Conservation (phyloP, 805 yeast genomes). For the Blastobotrys attinorum region DNA sequence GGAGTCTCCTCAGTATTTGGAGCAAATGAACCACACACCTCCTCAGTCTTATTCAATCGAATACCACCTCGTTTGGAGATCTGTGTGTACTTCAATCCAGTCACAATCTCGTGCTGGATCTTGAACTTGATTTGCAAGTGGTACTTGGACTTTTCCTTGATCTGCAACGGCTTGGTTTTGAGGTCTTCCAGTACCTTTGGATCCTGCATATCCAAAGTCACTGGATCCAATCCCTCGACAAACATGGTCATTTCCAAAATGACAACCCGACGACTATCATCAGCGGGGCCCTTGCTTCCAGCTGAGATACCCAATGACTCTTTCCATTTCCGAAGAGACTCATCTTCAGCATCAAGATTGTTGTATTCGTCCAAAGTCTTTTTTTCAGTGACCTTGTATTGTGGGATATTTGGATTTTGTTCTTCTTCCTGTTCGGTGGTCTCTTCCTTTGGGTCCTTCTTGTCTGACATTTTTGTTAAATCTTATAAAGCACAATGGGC, state of each 20-base stretch:
- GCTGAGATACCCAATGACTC: constrained; percentile 68
- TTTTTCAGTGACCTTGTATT: constrained; percentile 53
- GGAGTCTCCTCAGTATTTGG: constrained; percentile 82
- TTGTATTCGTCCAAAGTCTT: constrained; percentile 80
- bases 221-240: constrained; percentile 63
- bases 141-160: constrained; percentile 73
- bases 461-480: neutral
- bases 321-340: constrained; percentile 86
- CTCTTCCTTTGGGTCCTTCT: neutral
- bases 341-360: constrained; percentile 81
- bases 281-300: constrained; percentile 56
- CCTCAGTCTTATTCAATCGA: constrained; percentile 76
- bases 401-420: constrained; percentile 1
- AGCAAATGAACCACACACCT: constrained; percentile 84
- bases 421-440: constrained; percentile 5
- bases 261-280: constrained; percentile 71
- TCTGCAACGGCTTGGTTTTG: constrained; percentile 58
- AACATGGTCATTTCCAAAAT: constrained; percentile 65
- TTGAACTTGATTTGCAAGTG: constrained; percentile 67
- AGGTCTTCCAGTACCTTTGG: constrained; percentile 48
- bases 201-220: constrained; percentile 61
- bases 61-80: constrained; percentile 81
- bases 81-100: constrained; percentile 83
- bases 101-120: constrained; percentile 83
- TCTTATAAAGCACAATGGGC: no score